Base-by-base conservation (phyloP, 441 rosid genomes). In the Oxalis stricta region DNA sequence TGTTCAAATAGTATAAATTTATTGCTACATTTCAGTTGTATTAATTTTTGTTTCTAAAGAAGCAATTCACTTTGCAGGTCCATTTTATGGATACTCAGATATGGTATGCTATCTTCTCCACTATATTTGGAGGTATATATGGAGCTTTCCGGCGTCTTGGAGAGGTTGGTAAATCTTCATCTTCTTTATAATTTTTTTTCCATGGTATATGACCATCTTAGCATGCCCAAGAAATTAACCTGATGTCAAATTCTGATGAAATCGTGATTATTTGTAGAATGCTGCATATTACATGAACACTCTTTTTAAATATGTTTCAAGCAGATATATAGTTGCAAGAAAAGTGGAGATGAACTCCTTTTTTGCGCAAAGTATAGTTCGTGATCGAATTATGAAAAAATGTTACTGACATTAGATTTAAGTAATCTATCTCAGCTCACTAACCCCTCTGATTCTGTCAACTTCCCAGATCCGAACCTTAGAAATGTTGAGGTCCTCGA, bases 81-180 rank as follows among this genome's bases (percentile, higher is more conserved):
- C 75, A 79, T 65, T 75, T 79, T 40, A 75, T 79, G 87, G 87
- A 79, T 61, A 66, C 77, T 23, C 87, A 79, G 57, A 79, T 79
- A 46, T 79, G 83, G 87, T 79, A 79, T 62, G 83, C 87, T 35
- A 79, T 79, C 44, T 75, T 70, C 46, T 73, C 81, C 45, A 75
- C 83, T 35, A 59, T 79, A 42, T 76, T 76, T 49, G 87, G 87
- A 44, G 83, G 83, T 44, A 57, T 75, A 40, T 71, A 75, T 26
- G 87, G 87, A 56, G 83, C 83, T 33, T 79, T 75, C 53, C 69
- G 81, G 15, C 76, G 83, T 39, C 76, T 79, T 33, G 87, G 87
- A 55, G 87, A 79, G 87, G 83, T 79, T 34, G 20, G 58, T 56
- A 29, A 20, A 52, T 35, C 38, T 36, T 18, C 34, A 10, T 14